Base-by-base conservation (phyloP, 163 green algal genomes). In the Volvox carteri region DNA sequence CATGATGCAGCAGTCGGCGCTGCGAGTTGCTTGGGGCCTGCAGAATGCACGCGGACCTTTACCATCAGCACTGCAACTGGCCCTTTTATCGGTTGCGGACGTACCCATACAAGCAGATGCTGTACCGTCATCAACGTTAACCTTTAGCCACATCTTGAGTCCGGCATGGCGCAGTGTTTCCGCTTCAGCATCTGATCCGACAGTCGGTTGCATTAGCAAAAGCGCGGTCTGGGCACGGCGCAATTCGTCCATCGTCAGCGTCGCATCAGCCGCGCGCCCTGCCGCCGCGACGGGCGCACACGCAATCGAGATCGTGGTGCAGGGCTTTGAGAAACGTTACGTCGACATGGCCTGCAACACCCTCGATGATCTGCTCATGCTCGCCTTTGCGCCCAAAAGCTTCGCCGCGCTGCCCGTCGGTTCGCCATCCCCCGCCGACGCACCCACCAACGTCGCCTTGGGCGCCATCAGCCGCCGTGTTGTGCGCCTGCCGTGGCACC, bases 331-430 rank as follows among this genome's bases (percentile, higher is more conserved):
- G 62, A 87, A 92, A 42, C 84, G 86, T 23, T 95, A 94, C 74
- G 60, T 95, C 0, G 88, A 95, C 46, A 56, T 86, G 37, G 91
- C 92, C 25, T 89, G 72, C 85, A 92, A 88, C 19, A 85, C 76
- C 28, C 81, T 95, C 56, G 68, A 85, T 16, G 92, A 95, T 73
- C 81, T 95, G 14, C 37, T 92, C 8, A 77, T 95, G 25, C 70
- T 95, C 6, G 86, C 92, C 50, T 91, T 94, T n/a, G 83, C 92
- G 37, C 92, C 92, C 33, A 95, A 95, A 50, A 81, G 78, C 60
- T 68, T 68, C 30, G 18, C 73, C 12, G 87, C 72, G 42, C 76
- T 86, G 44, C 73, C 76, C 46, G 58, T 25, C 21, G 52, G 74
- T 23, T 23, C 35, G 41, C 84, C 46, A 25, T 6, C 65, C 30